phyloP scores from a whole-genome alignment of 148 eudicot species.

The Salicornia ramosissima region DNA sequence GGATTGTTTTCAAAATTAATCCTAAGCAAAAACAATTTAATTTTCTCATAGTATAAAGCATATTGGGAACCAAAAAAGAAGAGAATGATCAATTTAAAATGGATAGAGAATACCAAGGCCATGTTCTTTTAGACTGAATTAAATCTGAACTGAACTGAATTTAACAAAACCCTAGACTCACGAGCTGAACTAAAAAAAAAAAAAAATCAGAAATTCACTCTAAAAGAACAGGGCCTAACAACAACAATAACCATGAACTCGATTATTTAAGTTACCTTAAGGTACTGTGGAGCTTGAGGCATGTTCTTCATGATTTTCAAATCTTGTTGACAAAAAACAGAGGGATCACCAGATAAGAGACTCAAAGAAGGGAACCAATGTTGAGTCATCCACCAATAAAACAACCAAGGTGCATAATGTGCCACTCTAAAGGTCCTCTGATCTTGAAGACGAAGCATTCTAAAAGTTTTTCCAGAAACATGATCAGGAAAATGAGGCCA shows the following conservation, averaged over 20 bases:
- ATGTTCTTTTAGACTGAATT: too few species aligned
- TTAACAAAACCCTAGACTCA: too few species aligned
- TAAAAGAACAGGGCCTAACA: too few species aligned
- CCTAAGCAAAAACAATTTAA: background rate
- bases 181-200: too few species aligned
- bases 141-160: too few species aligned
- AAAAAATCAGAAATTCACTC: too few species aligned
- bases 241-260: too few species aligned
- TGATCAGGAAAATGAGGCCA: slow-evolving; percentile 61
- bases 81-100: too few species aligned
- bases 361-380: slow-evolving; percentile 57
- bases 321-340: slow-evolving; percentile 38
- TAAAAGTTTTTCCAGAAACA: slow-evolving; percentile 33
- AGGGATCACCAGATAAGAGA: slow-evolving; percentile 22
- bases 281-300: slow-evolving; percentile 31
- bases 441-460: slow-evolving; percentile 33
- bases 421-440: slow-evolving; percentile 62
- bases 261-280: slow-evolving; percentile 50
- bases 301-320: slow-evolving; percentile 40
- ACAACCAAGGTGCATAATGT: slow-evolving; percentile 63
- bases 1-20: too few species aligned
- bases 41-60: background rate
- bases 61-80: background rate
- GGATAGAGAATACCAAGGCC: too few species aligned
- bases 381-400: slow-evolving; percentile 71